Base-by-base conservation (phyloP, 2,329 filamentous ascomycete species). In the Talaromyces sp. region DNA sequence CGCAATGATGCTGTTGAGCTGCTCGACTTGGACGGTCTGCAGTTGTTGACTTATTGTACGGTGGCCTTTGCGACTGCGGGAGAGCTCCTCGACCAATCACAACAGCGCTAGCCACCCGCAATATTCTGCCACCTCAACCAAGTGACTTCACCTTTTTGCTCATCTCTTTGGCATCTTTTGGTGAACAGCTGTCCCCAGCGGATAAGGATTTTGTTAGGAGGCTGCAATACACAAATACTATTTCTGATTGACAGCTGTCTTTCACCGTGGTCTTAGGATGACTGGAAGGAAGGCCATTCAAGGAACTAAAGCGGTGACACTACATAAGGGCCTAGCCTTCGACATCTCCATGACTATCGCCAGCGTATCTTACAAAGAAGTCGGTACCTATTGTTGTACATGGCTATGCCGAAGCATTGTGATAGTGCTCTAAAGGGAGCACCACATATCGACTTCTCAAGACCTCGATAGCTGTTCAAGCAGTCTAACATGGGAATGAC, bases 61-160 rank as follows among this genome's bases (percentile, higher is more conserved):
- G 76, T 78, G 75, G 75, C 75, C 76, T 77, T 75, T 74, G 74
- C 68, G 70, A 69, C 68, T 54, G 67, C 63, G 63, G 45, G 43
- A 60, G 56, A 35, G 8, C 45, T 15, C 8, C 4, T 64, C 33
- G 67, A 67, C 75, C 75, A 78, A 78, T 78, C 75, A 77, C 67
- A 67, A 15, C 37, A 25, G 31, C 17, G 41, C 39, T 47, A 25
- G 49, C 41, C 19, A 17, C 37, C 49, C 58, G 47, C 58, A 70
- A 68, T 69, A 70, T 69, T 70, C 67, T 68, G 70, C 63, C 75
- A 67, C 45, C 35, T 52, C 35, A 39, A 19, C 22, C 25, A 58
- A 22, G 43, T 39, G 37, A 41, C n/a, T 25, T 39, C 33, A 27
- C 33, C 15, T 56, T 58, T 54, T 31, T 33, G 31, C 50, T 17